A percentile compares a stretch with the other conserved stretches of the same genome.
These are phyloP conservation scores for Calonectria naviculata DNA, from an alignment of 2,329 filamentous ascomycete genomes.

Conservation along the genomic window DNA sequence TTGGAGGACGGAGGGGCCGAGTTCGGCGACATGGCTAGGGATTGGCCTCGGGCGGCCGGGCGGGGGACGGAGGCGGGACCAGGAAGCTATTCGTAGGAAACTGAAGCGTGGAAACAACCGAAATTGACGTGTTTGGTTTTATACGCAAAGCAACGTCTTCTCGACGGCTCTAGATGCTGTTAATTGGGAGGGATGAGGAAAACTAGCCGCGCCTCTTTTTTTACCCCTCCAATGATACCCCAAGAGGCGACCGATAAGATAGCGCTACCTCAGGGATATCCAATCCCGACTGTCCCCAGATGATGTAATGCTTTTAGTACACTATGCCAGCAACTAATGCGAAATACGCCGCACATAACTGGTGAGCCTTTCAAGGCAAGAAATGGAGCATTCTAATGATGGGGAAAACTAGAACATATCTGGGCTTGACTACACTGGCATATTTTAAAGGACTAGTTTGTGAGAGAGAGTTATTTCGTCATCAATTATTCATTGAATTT, in stretches of 20 bases:
- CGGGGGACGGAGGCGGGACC: background rate
- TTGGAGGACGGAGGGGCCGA: constrained; percentile 31
- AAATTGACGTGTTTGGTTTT: background rate
- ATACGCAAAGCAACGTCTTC: background rate
- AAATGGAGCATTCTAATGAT: no score
- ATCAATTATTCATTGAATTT: background rate
- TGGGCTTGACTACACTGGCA: no score
- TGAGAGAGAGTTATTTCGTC: background rate
- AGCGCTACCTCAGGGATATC: constrained; percentile 14
- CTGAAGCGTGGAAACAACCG: background rate
- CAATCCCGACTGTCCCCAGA: constrained; percentile 27
- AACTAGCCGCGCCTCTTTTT: constrained; percentile 10
- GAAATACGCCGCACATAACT: constrained; percentile 17
- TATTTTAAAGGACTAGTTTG: background rate
- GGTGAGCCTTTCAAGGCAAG: background rate
- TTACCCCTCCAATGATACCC: constrained; percentile 26
- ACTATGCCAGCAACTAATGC: background rate
- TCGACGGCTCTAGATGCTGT: background rate
- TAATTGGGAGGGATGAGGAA: background rate
- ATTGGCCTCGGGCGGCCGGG: background rate
- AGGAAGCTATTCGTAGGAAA: background rate
- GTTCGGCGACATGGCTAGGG: constrained; percentile 38
- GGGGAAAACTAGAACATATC: no score
- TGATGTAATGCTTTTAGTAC: constrained; percentile 23
- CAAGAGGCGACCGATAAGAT: constrained; percentile 37